Evolutionary conservation across 2,329 filamentous ascomycete species (phyloP), one percentile per base, ranked within the genome.

Genomic region (Epichloe hybrida): DNA sequence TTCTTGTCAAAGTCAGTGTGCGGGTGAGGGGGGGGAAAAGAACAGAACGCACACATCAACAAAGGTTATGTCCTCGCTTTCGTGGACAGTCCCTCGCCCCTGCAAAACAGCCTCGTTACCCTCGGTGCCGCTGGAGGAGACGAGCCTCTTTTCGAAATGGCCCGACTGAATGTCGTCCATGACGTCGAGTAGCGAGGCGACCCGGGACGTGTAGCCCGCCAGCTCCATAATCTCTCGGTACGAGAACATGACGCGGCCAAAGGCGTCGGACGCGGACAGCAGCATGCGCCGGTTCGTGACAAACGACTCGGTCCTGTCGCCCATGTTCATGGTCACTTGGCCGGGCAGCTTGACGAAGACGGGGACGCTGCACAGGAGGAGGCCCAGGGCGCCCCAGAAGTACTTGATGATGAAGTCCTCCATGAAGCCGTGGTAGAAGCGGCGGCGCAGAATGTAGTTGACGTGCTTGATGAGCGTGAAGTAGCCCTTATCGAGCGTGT

Each of bases 391-490:
- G 40, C 93, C 93, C 93, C 93, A 98, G 69, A 97, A 93, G 66
- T 98, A 98, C 68, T 98, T 98, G 69, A 98, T 95, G 52, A 97
- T 88, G 67, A 96, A 98, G 66, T 98, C 93, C 66, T 98, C 93
- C 91, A 97, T 96, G 61, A 98, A 84, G n/a, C 90, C 91, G 65
- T 98, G 91, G 66, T 97, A 97, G 66, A 98, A 86, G 46, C 93
- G 81, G 55, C 88, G 77, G 39, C 90, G 79, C 54, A 98, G 71
- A 57, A 97, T 96, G 62, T 95, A 84, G 67, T 98, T 98, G 64
- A 98, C 91, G 69, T 98, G 93, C 70, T 96, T 97, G 72, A 98
- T 98, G 38, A 98, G 76, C 2, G 93, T 98, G 64, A 98, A 98
- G 68, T 98, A 98, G 15, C 93, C 91, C 71, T 97, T 97, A 69